Evolutionary conservation across 2,329 filamentous ascomycete genomes (phyloP).

Genomic region (Cladophialophora chaetospira): DNA sequence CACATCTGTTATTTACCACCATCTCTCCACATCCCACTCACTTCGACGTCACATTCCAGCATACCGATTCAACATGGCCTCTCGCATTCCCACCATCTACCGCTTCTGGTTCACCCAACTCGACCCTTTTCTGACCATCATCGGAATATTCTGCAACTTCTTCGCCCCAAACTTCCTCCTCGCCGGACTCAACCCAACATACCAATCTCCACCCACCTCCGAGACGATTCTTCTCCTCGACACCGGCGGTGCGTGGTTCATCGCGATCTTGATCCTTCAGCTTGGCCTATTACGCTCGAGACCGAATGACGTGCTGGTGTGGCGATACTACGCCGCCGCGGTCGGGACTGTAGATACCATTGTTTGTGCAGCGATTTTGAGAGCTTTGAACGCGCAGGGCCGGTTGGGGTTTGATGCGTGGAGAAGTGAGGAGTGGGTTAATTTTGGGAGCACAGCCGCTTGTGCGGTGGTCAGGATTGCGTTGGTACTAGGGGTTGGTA

Average conservation of each 20-base stretch:
- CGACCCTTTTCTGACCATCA: not conserved
- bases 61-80: not conserved
- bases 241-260: not conserved
- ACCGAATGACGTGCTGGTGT: not conserved
- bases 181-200: not conserved
- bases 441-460: not conserved
- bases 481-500: not conserved
- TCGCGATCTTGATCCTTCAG: not conserved
- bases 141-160: not conserved
- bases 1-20: too few species aligned
- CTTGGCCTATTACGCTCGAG: not conserved
- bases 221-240: not conserved
- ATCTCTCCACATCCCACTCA: not conserved
- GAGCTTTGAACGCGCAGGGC: not conserved
- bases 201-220: not conserved
- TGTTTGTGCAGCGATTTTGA: not conserved
- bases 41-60: not conserved
- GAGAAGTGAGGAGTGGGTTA: not conserved
- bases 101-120: not conserved
- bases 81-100: not conserved
- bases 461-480: not conserved
- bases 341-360: not conserved
- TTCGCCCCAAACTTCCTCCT: not conserved
- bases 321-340: not conserved
- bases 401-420: not conserved